These are phyloP conservation scores for Eustoma russellianum DNA, from an alignment of 257 asterid species.

Conservation along the genomic window DNA sequence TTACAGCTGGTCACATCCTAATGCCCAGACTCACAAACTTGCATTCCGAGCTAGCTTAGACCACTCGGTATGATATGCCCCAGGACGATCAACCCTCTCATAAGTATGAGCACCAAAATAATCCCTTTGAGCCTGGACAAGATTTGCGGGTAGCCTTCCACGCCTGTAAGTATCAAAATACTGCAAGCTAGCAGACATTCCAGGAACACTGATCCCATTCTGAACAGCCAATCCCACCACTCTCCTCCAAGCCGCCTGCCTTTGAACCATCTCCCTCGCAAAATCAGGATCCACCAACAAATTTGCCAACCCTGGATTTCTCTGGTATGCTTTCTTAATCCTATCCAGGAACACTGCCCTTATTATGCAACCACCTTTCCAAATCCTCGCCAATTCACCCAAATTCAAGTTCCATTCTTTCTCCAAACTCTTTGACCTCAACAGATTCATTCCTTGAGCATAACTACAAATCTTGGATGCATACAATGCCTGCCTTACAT, in stretches of 20 bases:
- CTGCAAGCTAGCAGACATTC: slow-evolving; percentile 89
- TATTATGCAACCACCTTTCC: slow-evolving; percentile 97
- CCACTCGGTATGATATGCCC: slow-evolving; percentile 90
- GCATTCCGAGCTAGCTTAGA: slow-evolving; percentile 75
- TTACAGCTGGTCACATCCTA: slow-evolving; percentile 9
- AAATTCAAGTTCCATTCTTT: slow-evolving; percentile 83
- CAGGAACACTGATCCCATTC: slow-evolving; percentile 73
- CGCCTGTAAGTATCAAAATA: slow-evolving; percentile 86
- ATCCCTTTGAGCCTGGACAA: slow-evolving; percentile 96
- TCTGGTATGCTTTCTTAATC: slow-evolving; percentile 82
- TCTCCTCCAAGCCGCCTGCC: slow-evolving; percentile 90
- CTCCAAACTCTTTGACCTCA: slow-evolving; percentile 78
- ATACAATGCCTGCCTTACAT: slow-evolving; percentile 90
- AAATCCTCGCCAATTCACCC: slow-evolving; percentile 83
- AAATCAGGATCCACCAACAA: slow-evolving; percentile 82
- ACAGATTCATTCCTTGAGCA: slow-evolving; percentile 91
- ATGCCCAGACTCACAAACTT: slow-evolving; percentile 23
- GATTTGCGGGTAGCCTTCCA: slow-evolving; percentile 76
- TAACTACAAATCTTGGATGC: slow-evolving; percentile 91
- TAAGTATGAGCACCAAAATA: slow-evolving; percentile 94
- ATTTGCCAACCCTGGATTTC: slow-evolving; percentile 64
- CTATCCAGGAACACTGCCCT: slow-evolving; percentile 92
- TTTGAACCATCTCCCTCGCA: slow-evolving; percentile 91
- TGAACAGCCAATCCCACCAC: slow-evolving; percentile 72
- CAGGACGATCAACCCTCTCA: slow-evolving; percentile 62